phyloP scores from a whole-genome alignment of 2,329 filamentous ascomycete genomes.

The Colletotrichum lindemuthianum region DNA sequence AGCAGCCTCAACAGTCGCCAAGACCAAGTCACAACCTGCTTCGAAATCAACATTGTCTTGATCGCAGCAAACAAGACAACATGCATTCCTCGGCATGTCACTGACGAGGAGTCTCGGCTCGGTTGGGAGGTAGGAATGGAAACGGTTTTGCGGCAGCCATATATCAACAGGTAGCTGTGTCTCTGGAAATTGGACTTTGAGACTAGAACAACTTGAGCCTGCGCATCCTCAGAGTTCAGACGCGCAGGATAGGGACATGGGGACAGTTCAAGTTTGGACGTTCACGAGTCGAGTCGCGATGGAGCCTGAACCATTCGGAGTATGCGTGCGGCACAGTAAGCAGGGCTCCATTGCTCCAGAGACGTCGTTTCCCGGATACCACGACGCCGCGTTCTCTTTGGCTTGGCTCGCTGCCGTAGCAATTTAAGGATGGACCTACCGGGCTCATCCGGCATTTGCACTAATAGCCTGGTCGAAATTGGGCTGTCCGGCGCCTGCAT shows the following conservation, averaged over 20 bases:
- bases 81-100: neutral
- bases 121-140: too few relatives aligned
- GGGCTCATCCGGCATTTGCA: constrained; percentile 25
- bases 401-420: constrained; percentile 16
- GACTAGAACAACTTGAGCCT: constrained; percentile 14
- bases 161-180: too few relatives aligned
- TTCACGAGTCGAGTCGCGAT: neutral
- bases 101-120: too few relatives aligned
- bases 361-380: too few relatives aligned
- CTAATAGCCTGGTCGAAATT: constrained; percentile 15
- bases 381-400: constrained; percentile 15
- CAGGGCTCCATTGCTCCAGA: too few relatives aligned
- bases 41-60: neutral
- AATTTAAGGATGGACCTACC: constrained; percentile 14
- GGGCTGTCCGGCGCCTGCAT: constrained; percentile 5
- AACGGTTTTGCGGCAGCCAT: too few relatives aligned
- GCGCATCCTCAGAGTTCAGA: neutral
- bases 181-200: neutral
- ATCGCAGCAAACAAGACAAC: constrained; percentile 1
- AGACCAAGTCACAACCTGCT: too few relatives aligned
- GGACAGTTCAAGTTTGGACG: neutral
- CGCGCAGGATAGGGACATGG: too few relatives aligned
- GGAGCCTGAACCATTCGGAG: constrained; percentile 1
- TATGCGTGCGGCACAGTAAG: too few relatives aligned
- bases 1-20: constrained; percentile 9